Evolutionary conservation across 305 asterid genomes (phyloP).

Genomic region (Fraxinus baroniana): DNA sequence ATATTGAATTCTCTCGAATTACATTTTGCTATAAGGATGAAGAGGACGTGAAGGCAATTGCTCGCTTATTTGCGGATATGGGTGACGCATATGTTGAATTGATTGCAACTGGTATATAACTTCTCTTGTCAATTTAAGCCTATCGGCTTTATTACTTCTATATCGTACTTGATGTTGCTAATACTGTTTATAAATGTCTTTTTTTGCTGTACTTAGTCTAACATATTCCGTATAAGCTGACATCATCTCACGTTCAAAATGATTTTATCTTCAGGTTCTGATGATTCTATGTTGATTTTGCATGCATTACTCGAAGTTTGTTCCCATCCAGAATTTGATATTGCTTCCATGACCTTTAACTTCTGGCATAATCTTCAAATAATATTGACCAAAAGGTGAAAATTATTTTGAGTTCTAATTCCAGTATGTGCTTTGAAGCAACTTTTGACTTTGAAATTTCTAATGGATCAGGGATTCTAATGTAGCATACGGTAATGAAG

Average conservation of each 20-base stretch:
- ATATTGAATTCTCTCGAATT: too few species aligned
- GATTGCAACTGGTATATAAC: constrained; percentile 82
- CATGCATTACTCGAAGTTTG: constrained; percentile 95
- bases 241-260: constrained; percentile 21
- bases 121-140: constrained; percentile 25
- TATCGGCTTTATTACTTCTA: constrained; percentile 19
- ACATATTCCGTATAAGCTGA: not conserved
- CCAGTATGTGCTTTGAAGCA: constrained; percentile 20
- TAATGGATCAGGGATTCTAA: constrained; percentile 62
- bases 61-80: constrained; percentile 96
- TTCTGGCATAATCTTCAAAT: constrained; percentile 98
- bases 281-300: constrained; percentile 89
- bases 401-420: constrained; percentile 20
- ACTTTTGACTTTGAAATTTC: constrained; percentile 31
- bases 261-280: constrained; percentile 72
- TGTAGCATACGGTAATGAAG: constrained; percentile 52
- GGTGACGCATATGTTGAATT: constrained; percentile 98
- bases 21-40: constrained; percentile 68
- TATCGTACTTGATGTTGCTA: constrained; percentile 4
- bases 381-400: constrained; percentile 73
- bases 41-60: constrained; percentile 98
- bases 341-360: constrained; percentile 97
- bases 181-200: not conserved
- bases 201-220: not conserved
- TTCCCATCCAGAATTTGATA: constrained; percentile 95